Conservation (phyloP, 2,329 filamentous ascomycete species). For the Aureobasidium mangrovei region DNA sequence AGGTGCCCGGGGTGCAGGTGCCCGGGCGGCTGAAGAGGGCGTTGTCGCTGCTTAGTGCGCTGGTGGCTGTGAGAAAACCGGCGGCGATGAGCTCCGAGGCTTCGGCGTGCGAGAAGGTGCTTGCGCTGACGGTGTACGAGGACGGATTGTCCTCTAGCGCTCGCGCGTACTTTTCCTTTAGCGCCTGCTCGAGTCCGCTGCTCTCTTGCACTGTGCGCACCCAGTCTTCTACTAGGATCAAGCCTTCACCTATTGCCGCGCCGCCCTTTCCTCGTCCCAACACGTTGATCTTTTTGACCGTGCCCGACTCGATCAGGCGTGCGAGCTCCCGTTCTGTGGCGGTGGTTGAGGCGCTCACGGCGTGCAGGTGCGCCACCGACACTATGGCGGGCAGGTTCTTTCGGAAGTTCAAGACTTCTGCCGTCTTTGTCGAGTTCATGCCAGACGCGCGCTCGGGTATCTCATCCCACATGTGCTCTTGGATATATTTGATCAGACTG, state of each 20-base stretch:
- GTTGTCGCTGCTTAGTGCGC: constrained; percentile 29
- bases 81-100: constrained; percentile 52
- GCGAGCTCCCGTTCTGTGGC: constrained; percentile 59
- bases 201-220: constrained; percentile 30
- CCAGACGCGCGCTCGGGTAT: constrained; percentile 51
- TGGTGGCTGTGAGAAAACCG: constrained; percentile 55
- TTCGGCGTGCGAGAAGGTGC: constrained; percentile 38
- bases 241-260: constrained; percentile 53
- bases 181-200: constrained; percentile 24
- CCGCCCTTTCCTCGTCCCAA: constrained; percentile 50
- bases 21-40: constrained; percentile 36
- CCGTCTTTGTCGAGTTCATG: constrained; percentile 54
- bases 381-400: constrained; percentile 53
- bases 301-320: constrained; percentile 48
- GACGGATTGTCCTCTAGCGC: constrained; percentile 46
- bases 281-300: constrained; percentile 55
- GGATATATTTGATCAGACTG: constrained; percentile 49
- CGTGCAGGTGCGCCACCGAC: constrained; percentile 57
- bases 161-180: constrained; percentile 44
- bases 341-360: constrained; percentile 54
- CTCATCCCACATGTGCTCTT: constrained; percentile 53
- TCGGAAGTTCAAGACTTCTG: constrained; percentile 56
- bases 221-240: constrained; percentile 52
- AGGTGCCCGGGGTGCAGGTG: constrained; percentile 22
- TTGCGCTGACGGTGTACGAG: constrained; percentile 33